Base-by-base conservation (phyloP, 164 flowering plant species). In the Chimonanthus praecox region DNA sequence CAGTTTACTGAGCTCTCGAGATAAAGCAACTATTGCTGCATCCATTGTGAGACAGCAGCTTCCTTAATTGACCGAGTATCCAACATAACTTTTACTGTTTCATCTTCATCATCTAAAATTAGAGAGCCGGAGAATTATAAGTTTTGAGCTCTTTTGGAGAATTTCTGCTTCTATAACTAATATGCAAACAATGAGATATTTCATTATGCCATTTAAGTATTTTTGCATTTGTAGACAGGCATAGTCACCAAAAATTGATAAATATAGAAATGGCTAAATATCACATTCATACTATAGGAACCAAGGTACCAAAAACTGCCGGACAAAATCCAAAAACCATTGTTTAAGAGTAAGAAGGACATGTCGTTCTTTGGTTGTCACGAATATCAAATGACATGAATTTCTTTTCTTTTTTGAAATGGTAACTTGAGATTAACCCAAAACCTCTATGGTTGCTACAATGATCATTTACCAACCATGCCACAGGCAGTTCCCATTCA, bases 41-140 rank as follows among this genome's bases (percentile, higher is more conserved):
- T 92, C 97, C 98, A 92, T 95, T 81, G 96, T 58, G 93, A 88
- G 4, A 67, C 43, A 73, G 94, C 83, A 77, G 83, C 54, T 72
- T 85, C 83, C 83, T 89, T 94, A 54, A 77, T 72, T 13, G 93
- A 87, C 45, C 90, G 88, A 71, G 92, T 80, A 80, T 91, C 87
- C 47, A 78, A 84, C 58, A 72, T 76, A 15, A 85, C 84, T 65
- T 85, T 89, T 50, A 77, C 74, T 10, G 79, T 79, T 51, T 75
- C 91, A 72, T 80, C 86, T 47, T 83, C 87, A 76, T 85, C 88
- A 76, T 84, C 93, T 86, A 75, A 74, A 77, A 71, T 48, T 20
- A 18, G 44, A 67, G 45, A 72, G 60, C 49, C 18, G 9, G 20
- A 70, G 50, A 67, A 46, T 49, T 10, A 63, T 70, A 70, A 73